Evolutionary conservation across 768 basidiomycete genomes (phyloP), one percentile per base, ranked within the genome.

Genomic region (Lactifluus volemus): DNA sequence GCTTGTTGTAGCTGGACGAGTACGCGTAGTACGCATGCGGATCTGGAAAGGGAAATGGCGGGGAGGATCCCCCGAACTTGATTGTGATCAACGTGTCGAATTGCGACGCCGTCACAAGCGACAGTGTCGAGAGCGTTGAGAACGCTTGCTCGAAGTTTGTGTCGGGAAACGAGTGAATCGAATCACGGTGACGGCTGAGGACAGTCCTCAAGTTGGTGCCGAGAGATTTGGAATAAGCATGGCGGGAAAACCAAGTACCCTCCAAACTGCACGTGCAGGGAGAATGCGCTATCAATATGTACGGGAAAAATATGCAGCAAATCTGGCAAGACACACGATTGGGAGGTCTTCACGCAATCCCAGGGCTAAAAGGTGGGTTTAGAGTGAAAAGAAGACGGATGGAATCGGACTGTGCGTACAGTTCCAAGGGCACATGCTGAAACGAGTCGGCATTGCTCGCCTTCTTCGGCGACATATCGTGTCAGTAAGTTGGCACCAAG

Each of bases 201-300:
- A 89, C 71, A 34, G 77, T 81, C 53, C 79, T 73, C 15, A 94
- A 76, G 70, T 93, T 95, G 62, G 76, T 77, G 2, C 84, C 91
- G 86, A 95, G 88, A 47, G 82, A 87, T 69, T 78, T 84, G 17
- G 89, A 88, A 68, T 93, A 94, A 44, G 91, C 69, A 52, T 80
- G 72, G 55, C 79, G 81, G 54, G 84, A 80, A 44, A 84, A 72
- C 66, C 81, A 84, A 34, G 79, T 78, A 53, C 70, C 74, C 41
- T 81, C 67, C 38, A 91, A 75, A 41, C 89, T 89, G 61, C 49
- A 38, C 12, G 17, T 52, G 25, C 6, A 25, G 19, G n/a, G 19
- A 17, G 38, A 17, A 44, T 17, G 0, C 4, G 15, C 25, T 38
- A 14, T 48, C 12, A 53, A 51, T 39, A 41, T 41, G 63, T n/a